These are phyloP conservation scores for Mucor velutinosus DNA, from an alignment of 371 early-diverging fungal species.

Conservation along the genomic window DNA sequence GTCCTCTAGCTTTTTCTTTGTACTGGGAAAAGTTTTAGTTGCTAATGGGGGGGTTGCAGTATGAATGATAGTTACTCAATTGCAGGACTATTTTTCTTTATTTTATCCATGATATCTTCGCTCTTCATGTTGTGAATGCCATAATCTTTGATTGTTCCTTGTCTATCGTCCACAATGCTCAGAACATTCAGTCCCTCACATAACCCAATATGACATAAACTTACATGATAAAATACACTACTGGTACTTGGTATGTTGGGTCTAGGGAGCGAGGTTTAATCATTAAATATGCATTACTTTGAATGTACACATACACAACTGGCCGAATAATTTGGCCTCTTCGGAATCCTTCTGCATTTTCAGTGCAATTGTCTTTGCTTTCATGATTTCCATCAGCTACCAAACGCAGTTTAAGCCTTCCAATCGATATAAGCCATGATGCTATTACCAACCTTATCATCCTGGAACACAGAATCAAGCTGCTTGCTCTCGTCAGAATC, in stretches of 20 bases:
- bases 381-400: not conserved
- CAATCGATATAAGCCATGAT: not conserved
- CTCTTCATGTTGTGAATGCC: not conserved
- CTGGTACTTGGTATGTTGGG: constrained; percentile 12
- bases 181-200: not conserved
- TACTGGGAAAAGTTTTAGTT: not conserved
- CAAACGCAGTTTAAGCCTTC: not conserved
- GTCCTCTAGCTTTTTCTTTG: not conserved
- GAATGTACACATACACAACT: constrained; percentile 6
- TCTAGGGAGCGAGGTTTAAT: not conserved
- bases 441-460: constrained; percentile 1
- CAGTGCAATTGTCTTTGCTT: not conserved
- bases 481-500: constrained; percentile 12
- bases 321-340: constrained; percentile 12
- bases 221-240: constrained; percentile 16
- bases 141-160: not conserved
- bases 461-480: not conserved
- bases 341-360: constrained; percentile 14
- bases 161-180: not conserved
- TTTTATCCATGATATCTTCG: not conserved
- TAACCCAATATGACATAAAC: not conserved
- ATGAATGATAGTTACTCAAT: not conserved
- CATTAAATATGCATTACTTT: not conserved
- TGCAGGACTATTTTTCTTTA: not conserved
- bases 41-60: not conserved